Conservation (phyloP, 2,329 filamentous ascomycete genomes). For the Cercospora zeae-maydis region DNA sequence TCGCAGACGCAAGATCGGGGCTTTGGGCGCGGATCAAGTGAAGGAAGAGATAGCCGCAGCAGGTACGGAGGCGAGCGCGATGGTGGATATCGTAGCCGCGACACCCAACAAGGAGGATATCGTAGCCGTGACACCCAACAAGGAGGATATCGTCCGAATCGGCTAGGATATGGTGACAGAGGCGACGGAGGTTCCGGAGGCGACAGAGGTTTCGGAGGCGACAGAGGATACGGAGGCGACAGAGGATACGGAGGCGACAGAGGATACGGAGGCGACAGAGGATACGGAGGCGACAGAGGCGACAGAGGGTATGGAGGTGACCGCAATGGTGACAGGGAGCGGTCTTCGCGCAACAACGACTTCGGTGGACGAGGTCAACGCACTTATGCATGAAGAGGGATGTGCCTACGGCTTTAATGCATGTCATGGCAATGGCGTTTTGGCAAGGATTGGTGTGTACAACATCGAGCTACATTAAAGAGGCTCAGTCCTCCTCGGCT, state of each 20-base stretch:
- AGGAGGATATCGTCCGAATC: background rate
- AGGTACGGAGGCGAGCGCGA: conserved; percentile 5
- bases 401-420: conserved; percentile 8
- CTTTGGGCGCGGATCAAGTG: background rate
- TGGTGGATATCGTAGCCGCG: conserved; percentile 12
- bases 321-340: conserved; percentile 1
- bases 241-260: background rate
- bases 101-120: background rate
- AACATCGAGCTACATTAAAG: background rate
- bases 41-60: conserved; percentile 9
- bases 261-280: background rate
- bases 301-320: background rate
- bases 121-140: background rate
- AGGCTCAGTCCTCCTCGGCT: background rate
- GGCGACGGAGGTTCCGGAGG: background rate
- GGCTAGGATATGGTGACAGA: background rate
- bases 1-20: conserved; percentile 11
- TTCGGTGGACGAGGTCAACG: background rate
- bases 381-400: background rate
- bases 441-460: background rate
- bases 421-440: conserved; percentile 15
- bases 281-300: background rate
- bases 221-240: background rate
- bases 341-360: background rate
- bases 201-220: background rate